Percentiles rank a stretch among this genome's conserved stretches.
These are phyloP conservation scores for Candida fluviatilis DNA, from an alignment of 805 yeast genomes.

Conservation along the genomic window DNA sequence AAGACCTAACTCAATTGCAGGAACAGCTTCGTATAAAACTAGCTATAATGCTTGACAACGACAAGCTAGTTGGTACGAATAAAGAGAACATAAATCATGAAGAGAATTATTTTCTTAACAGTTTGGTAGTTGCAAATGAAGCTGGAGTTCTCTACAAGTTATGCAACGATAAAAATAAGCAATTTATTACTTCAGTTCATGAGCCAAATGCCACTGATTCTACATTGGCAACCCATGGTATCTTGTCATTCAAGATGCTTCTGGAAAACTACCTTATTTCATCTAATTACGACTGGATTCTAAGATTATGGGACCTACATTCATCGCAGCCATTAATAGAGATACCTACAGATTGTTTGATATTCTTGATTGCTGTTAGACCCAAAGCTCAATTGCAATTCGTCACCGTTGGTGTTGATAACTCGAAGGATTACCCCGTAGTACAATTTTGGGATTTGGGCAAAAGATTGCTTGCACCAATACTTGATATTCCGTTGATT, in stretches of 20 bases:
- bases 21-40: neutral
- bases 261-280: conserved; percentile 11
- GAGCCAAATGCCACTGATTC: conserved; percentile 2
- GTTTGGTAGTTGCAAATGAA: conserved; percentile 16
- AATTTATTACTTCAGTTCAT: conserved; percentile 9
- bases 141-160: conserved; percentile 16
- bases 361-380: conserved; percentile 15
- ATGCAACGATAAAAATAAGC: conserved; percentile 12
- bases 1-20: neutral
- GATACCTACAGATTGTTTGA: conserved; percentile 17
- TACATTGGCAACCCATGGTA: neutral
- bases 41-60: neutral
- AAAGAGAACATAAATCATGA: neutral
- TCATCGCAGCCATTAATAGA: conserved; percentile 9
- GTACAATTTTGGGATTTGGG: conserved; percentile 30
- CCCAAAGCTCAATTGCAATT: conserved; percentile 20
- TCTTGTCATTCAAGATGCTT: neutral
- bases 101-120: conserved; percentile 15
- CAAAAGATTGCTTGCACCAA: conserved; percentile 14
- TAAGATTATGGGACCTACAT: conserved; percentile 17
- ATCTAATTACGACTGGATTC: conserved; percentile 20
- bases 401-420: conserved; percentile 19
- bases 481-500: conserved; percentile 10
- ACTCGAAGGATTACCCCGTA: conserved; percentile 9
- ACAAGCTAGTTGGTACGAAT: neutral